Evolutionary conservation across 768 basidiomycete species (phyloP).

Genomic region (Cystoderma amianthinum): DNA sequence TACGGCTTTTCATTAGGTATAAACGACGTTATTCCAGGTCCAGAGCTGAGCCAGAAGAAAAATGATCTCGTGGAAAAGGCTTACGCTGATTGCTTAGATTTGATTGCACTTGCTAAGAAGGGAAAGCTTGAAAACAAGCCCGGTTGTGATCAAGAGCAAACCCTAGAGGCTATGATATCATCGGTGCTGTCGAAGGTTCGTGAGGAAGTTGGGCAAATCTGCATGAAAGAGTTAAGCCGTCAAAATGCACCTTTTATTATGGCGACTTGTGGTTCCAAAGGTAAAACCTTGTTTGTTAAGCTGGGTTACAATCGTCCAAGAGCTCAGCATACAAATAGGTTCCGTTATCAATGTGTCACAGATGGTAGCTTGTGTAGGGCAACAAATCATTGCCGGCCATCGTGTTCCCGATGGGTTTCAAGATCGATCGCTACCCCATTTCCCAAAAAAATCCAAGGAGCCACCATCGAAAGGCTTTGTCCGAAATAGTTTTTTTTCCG

Average conservation of each 20-base stretch:
- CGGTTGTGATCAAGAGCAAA: constrained; percentile 96
- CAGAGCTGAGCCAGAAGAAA: constrained; percentile 72
- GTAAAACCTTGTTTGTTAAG: constrained; percentile 27
- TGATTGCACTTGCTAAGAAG: constrained; percentile 86
- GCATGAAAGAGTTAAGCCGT: constrained; percentile 96
- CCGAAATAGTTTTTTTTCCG: constrained; percentile 92
- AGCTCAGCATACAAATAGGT: constrained; percentile 33
- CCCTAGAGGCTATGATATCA: constrained; percentile 94
- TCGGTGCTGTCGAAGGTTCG: constrained; percentile 91
- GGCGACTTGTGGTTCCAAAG: constrained; percentile 99
- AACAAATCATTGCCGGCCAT: constrained; percentile 96
- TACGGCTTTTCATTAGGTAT: constrained; percentile 97
- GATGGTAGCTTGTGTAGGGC: constrained; percentile 99
- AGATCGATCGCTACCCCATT: constrained; percentile 97
- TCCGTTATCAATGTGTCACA: constrained; percentile 99
- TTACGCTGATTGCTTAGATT: constrained; percentile 79
- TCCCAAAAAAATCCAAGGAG: constrained; percentile 93
- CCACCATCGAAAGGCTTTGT: constrained; percentile 99
- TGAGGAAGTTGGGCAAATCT: constrained; percentile 93
- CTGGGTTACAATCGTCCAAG: neutral
- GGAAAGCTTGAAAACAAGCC: constrained; percentile 94
- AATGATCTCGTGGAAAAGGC: constrained; percentile 82
- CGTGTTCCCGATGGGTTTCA: constrained; percentile 99
- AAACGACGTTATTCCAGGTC: constrained; percentile 97
- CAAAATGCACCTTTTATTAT: constrained; percentile 97